Evolutionary conservation across 768 basidiomycete genomes (phyloP).

Genomic region (Rhodotorula graminis): DNA sequence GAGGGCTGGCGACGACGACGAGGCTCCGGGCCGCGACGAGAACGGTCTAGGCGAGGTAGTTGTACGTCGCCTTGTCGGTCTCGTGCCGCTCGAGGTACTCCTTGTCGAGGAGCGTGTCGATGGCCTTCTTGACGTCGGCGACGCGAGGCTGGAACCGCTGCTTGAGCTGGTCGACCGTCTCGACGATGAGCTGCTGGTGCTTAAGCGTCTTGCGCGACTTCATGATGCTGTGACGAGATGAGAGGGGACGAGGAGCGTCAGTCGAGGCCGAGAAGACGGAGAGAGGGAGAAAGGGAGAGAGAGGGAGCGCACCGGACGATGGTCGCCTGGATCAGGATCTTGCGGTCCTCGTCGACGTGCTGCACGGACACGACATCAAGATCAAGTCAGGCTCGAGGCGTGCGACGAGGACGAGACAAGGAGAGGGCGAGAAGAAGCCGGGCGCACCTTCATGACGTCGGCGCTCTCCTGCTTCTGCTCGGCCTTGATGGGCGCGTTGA

Average conservation of each 20-base stretch:
- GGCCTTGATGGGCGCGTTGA: constrained; percentile 74
- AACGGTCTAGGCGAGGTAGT: constrained; percentile 11
- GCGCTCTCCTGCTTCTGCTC: constrained; percentile 86
- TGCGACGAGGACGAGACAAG: neutral
- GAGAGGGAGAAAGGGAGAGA: neutral
- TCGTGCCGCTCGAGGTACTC: constrained; percentile 89
- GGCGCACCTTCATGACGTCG: constrained; percentile 73
- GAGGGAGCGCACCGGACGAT: constrained; percentile 36
- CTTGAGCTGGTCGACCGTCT: constrained; percentile 83
- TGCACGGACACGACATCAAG: neutral
- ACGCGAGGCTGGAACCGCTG: constrained; percentile 87
- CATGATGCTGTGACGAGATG: constrained; percentile 63
- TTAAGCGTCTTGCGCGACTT: constrained; percentile 93
- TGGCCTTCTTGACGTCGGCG: constrained; percentile 92
- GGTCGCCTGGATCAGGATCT: constrained; percentile 75
- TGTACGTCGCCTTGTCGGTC: constrained; percentile 9
- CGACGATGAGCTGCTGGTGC: constrained; percentile 81
- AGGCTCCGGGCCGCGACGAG: neutral
- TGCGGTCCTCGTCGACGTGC: constrained; percentile 86
- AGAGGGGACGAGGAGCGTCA: neutral
- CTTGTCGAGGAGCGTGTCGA: constrained; percentile 87
- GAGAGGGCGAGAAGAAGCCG: neutral
- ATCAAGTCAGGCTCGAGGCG: neutral
- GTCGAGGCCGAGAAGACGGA: constrained; percentile 19
- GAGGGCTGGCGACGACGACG: neutral